Conservation (phyloP, 108 stramenopile species). For the Cyclotella baltica region DNA sequence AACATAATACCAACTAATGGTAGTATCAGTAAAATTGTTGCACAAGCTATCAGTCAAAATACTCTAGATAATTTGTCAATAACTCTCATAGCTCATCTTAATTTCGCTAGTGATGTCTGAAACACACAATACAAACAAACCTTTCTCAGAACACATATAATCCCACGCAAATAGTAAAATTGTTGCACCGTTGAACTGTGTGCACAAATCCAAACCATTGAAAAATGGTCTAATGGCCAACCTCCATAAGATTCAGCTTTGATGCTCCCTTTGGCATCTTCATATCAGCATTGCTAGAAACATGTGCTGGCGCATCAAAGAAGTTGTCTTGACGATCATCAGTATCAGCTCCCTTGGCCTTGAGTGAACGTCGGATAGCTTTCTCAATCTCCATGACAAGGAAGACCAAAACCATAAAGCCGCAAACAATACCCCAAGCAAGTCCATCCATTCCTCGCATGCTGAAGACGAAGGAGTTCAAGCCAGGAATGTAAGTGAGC, state of each 20-base stretch:
- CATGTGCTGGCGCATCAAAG: constrained; percentile 18
- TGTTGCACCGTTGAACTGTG: background rate
- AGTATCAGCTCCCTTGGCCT: constrained; percentile 69
- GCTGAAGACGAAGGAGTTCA: constrained; percentile 74
- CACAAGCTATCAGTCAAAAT: background rate
- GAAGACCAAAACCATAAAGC: constrained; percentile 66
- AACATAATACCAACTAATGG: background rate
- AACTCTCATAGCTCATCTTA: no score
- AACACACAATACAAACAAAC: no score
- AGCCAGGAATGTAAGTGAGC: constrained; percentile 80
- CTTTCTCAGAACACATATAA: no score
- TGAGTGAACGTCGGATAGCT: constrained; percentile 73
- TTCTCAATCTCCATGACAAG: constrained; percentile 84
- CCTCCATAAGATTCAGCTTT: constrained; percentile 63
- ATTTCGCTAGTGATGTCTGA: no score
- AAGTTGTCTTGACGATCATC: no score
- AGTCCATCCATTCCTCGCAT: constrained; percentile 76
- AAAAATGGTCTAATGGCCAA: constrained; percentile 54
- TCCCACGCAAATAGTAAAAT: background rate
- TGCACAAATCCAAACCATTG: no score
- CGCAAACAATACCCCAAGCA: constrained; percentile 65
- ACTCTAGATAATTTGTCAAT: no score
- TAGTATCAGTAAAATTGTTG: background rate
- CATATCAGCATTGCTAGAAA: constrained; percentile 22
- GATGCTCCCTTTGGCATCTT: constrained; percentile 75